Conservation (phyloP, 345 rosid species). For the Moricandia arvensis region DNA sequence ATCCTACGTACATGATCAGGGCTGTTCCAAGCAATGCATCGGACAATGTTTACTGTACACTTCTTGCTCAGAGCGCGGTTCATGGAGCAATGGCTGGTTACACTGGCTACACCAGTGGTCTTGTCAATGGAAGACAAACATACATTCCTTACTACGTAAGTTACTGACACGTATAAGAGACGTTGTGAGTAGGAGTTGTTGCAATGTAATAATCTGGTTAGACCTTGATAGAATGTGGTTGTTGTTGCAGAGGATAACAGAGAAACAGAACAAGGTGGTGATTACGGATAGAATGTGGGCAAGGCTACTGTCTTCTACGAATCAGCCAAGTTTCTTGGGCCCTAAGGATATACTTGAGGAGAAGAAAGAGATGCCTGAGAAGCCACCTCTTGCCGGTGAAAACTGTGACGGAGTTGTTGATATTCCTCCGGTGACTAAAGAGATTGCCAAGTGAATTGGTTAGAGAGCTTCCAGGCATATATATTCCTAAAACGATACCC, state of each 20-base stretch:
- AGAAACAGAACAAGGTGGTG: conserved; percentile 77
- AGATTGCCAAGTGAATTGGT: conserved; percentile 23
- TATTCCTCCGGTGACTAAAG: conserved; percentile 31
- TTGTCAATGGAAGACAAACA: conserved; percentile 77
- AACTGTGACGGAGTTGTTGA: conserved; percentile 13
- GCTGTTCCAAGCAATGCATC: conserved; percentile 87
- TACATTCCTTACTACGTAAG: conserved; percentile 82
- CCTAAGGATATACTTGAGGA: conserved; percentile 45
- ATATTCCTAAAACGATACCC: not conserved
- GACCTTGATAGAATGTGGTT: not conserved
- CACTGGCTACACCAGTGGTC: conserved; percentile 79
- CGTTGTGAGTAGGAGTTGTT: too few species aligned
- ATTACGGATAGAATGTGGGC: conserved; percentile 97
- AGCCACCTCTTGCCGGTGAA: conserved; percentile 27
- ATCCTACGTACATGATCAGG: conserved; percentile 90
- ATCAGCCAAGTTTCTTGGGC: conserved; percentile 75
- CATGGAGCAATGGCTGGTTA: conserved; percentile 95
- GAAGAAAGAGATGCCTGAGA: conserved; percentile 32
- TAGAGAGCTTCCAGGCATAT: not conserved
- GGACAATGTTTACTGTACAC: conserved; percentile 87
- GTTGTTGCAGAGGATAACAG: conserved; percentile 63
- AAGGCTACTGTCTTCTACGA: conserved; percentile 82
- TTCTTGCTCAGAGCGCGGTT: conserved; percentile 83
- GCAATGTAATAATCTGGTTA: not conserved
- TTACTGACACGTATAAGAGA: not conserved